These are phyloP conservation scores for Amaranthus tricolor DNA, from an alignment of 179 eudicot genomes.

Conservation along the genomic window DNA sequence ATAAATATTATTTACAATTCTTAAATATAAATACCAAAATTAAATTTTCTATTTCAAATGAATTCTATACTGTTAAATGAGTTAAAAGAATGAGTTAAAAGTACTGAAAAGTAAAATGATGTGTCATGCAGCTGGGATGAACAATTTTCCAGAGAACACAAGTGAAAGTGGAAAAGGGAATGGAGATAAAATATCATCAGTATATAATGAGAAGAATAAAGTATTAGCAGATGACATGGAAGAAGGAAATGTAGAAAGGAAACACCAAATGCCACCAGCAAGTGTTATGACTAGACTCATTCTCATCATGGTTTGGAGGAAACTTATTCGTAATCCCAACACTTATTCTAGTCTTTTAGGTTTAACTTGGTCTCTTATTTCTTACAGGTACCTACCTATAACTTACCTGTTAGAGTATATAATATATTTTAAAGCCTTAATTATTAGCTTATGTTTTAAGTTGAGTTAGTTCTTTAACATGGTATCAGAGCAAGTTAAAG, in stretches of 20 bases:
- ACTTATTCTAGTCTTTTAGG: conserved; percentile 87
- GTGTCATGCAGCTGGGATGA: conserved; percentile 34
- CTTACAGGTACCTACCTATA: conserved; percentile 38
- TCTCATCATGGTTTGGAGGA: conserved; percentile 97
- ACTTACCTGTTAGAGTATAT: too few species aligned
- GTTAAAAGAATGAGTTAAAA: too few species aligned
- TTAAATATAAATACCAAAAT: too few species aligned
- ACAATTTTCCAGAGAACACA: conserved; percentile 42
- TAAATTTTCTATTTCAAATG: too few species aligned
- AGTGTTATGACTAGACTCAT: conserved; percentile 96
- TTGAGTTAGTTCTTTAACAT: too few species aligned
- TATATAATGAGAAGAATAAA: conserved; percentile 36
- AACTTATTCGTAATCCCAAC: conserved; percentile 91
- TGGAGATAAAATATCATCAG: conserved; percentile 35
- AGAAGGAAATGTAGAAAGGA: conserved; percentile 37
- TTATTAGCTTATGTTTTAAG: too few species aligned
- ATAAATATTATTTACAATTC: too few species aligned
- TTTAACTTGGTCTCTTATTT: conserved; percentile 82
- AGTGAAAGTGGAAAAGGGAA: conserved; percentile 39
- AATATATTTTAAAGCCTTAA: too few species aligned
- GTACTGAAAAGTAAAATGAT: too few species aligned
- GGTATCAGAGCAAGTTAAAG: too few species aligned
- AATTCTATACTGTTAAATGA: too few species aligned
- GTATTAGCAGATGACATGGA: conserved; percentile 40
- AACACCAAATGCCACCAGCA: conserved; percentile 86